Evolutionary conservation across 352 stramenopile species (phyloP), one percentile per base, ranked within the genome.

Genomic region (Pythium dissotocum): DNA sequence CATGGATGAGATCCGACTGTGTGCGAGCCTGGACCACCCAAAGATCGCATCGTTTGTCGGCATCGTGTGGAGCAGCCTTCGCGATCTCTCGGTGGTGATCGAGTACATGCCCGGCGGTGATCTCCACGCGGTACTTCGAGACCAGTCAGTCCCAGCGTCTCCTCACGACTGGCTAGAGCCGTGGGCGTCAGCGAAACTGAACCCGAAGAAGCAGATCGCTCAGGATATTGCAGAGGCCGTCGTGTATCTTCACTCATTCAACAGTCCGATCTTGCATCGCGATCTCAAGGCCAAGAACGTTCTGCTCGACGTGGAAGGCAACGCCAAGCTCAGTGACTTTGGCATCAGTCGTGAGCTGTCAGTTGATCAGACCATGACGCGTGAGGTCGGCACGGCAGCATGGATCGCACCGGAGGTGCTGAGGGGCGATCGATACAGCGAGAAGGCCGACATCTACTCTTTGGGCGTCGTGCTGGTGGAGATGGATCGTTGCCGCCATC

Each of bases 1-100:
- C 35, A 73, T 75, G 69, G 62, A 69, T 33, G 71, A 77, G 65
- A 77, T 77, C 51, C 64, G 69, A 21, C 49, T 77, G 46, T 75
- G 71, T 46, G 63, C 71, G 10, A 66, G 42, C 8, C 18, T 77
- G 30, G 63, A 72, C 42, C 71, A 77, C 32, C 61, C 67, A 7
- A 75, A 75, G 28, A 66, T 77, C 30, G 67, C 72, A 3, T 12
- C 48, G 2, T 77, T 77, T 38, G 44, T 77, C 26, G 70, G 70
- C 24, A 60, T 77, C 16, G 58, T 57, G n/a, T 77, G 66, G 65
- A 77, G 55, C 55, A 77, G 60, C 21, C 49, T 77, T 2, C 33
- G 65, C 24, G 61, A 77, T 32, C 33, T 77, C n/a, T 61, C 65
- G n/a, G 70, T 74, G 16, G 53, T 77, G 18, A 73, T 58, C n/a